phyloP scores from a whole-genome alignment of 2,329 filamentous ascomycete species.

The Rutstroemia sp. region DNA sequence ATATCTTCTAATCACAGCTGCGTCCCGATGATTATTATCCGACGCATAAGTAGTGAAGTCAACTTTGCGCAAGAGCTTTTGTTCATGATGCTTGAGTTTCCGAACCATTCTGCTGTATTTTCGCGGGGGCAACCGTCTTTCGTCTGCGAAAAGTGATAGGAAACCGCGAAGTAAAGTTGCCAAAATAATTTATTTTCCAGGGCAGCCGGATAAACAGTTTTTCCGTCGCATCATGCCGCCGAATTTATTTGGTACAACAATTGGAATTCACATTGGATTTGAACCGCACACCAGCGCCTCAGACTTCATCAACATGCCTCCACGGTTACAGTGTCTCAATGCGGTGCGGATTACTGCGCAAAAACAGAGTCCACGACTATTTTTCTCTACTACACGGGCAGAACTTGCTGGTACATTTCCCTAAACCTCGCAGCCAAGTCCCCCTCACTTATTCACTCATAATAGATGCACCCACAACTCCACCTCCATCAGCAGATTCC shows the following conservation, averaged over 20 bases:
- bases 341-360: constrained; percentile 9
- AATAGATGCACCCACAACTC: not conserved
- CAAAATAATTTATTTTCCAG: not conserved
- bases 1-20: constrained; percentile 74
- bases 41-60: constrained; percentile 93
- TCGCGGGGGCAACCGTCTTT: too few relatives aligned
- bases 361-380: constrained; percentile 11
- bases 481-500: too few relatives aligned
- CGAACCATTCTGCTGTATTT: constrained; percentile 65
- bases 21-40: constrained; percentile 80
- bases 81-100: constrained; percentile 94
- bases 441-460: not conserved
- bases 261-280: too few relatives aligned
- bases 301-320: constrained; percentile 18
- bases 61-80: constrained; percentile 85
- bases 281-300: not conserved
- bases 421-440: not conserved
- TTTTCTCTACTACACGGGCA: constrained; percentile 24
- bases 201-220: not conserved
- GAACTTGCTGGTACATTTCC: constrained; percentile 19
- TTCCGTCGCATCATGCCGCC: not conserved
- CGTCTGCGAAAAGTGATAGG: too few relatives aligned
- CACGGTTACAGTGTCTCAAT: constrained; percentile 28
- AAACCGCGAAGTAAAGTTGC: not conserved
- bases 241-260: too few relatives aligned